These are phyloP conservation scores for Henckelia pumila DNA, from an alignment of 257 asterid genomes.

Conservation along the genomic window DNA sequence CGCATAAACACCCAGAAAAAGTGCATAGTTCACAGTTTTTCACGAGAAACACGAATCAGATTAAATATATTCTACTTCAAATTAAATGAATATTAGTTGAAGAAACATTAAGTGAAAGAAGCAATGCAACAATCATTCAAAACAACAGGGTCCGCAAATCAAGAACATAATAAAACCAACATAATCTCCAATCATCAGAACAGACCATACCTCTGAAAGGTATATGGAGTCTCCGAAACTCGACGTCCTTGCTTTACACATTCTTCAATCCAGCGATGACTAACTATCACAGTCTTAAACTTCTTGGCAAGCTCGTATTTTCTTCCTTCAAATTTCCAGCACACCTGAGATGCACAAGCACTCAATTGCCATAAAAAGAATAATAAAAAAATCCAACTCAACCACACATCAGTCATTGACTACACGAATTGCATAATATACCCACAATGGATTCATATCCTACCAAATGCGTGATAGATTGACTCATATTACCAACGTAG, in stretches of 20 bases:
- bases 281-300: slow-evolving; percentile 47
- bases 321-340: slow-evolving; percentile 52
- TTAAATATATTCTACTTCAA: neutral
- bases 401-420: neutral
- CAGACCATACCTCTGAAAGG: slow-evolving; percentile 50
- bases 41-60: neutral
- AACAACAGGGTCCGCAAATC: neutral
- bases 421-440: slow-evolving; percentile 3
- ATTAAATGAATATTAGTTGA: neutral
- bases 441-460: neutral
- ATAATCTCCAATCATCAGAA: slow-evolving; percentile 1
- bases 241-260: slow-evolving; percentile 62
- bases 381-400: slow-evolving; percentile 3
- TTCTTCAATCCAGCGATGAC: slow-evolving; percentile 90
- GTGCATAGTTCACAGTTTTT: neutral
- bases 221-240: slow-evolving; percentile 57
- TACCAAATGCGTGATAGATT: slow-evolving; percentile 53
- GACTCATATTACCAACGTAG: slow-evolving; percentile 46
- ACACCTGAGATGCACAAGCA: slow-evolving; percentile 37
- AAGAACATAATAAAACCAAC: neutral
- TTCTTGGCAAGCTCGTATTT: slow-evolving; percentile 55
- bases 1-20: too few species aligned
- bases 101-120: neutral
- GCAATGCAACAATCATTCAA: neutral
- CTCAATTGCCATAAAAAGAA: slow-evolving; percentile 25